Conservation (phyloP, 139 green algal species). For the Micractinium conductrix region DNA sequence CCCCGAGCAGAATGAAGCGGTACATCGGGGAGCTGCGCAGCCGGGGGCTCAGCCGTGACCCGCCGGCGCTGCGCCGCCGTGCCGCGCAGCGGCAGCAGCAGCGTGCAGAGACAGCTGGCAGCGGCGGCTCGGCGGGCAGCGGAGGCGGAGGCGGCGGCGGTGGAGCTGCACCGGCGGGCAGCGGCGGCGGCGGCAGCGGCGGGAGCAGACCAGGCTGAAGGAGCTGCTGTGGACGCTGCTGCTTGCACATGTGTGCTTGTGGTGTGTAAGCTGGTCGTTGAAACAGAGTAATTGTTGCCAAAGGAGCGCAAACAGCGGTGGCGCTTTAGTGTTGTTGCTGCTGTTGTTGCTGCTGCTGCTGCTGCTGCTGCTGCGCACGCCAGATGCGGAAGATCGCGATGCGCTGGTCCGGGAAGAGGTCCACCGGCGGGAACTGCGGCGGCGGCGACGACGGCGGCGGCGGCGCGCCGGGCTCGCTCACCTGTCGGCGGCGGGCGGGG, state of each 20-base stretch:
- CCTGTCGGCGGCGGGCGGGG: background rate
- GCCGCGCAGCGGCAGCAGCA: background rate
- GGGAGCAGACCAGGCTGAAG: background rate
- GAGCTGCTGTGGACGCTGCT: too few relatives aligned
- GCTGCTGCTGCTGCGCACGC: background rate
- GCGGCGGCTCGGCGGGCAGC: background rate
- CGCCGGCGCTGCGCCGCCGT: background rate
- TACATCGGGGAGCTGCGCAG: slow-evolving; percentile 30
- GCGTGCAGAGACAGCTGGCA: background rate
- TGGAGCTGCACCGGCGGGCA: background rate
- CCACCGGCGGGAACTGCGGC: slow-evolving; percentile 33
- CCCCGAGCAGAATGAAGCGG: slow-evolving; percentile 36
- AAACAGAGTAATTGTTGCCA: too few relatives aligned
- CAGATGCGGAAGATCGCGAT: slow-evolving; percentile 46
- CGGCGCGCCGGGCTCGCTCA: slow-evolving; percentile 30
- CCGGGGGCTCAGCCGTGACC: slow-evolving; percentile 28
- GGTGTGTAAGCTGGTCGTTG: too few relatives aligned
- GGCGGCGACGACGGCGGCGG: slow-evolving; percentile 45
- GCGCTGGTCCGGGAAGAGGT: slow-evolving; percentile 54
- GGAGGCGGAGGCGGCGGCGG: too few relatives aligned
- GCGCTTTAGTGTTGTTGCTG: too few relatives aligned
- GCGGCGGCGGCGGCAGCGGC: background rate
- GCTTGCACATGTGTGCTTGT: too few relatives aligned
- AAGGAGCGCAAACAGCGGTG: too few relatives aligned
- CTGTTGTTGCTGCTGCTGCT: background rate